Base-by-base conservation (phyloP, 345 rosid species). In the Melaleuca quinquenervia region DNA sequence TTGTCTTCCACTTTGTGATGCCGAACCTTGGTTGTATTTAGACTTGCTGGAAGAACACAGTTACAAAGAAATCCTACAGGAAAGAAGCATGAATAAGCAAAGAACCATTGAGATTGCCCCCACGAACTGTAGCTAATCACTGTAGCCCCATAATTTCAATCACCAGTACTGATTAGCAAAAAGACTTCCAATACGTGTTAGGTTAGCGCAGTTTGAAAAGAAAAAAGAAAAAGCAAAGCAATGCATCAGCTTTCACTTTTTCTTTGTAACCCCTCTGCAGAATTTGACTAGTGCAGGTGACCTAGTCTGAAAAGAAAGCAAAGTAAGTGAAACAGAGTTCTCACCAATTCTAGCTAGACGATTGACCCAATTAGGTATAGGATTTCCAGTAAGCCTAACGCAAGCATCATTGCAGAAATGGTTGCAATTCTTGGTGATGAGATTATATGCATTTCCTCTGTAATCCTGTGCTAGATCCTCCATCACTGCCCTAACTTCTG, bases 381-480 rank as follows among this genome's bases (percentile, higher is more conserved):
- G 95, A 88, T 95, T 98, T 36, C 96, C 97, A 7, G 98, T 91
- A 56, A 98, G 88, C 83, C 89, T 92, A 56, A 96, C 52, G 87
- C 99, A 96, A 83, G 95, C 97, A 75, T 94, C 96, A 20, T 98
- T 92, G 91, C 99, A 98, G 90, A 98, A 98, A 91, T 98, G 99
- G 90, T 98, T 98, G 86, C 99, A 98, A 87, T 96, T 98, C 91
- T 96, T 98, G 80, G 98, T 94, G 76, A 98, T 98, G 83, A 96
- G 90, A 90, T 96, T 94, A 85, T 98, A 96, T 13, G 96, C 95
- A 88, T 93, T 94, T n/a, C 99, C 99, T 88, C 87, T 91, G 84
- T 94, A 98, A 21, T 87, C 89, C 62, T 91, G 93, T 29, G 98
- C 94, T 84, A 98, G 90, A 45, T 94, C 94, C 92, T 95, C 99